These are phyloP conservation scores for Penicillium sclerotiorum DNA, from an alignment of 2,329 filamentous ascomycete genomes.

Conservation along the genomic window DNA sequence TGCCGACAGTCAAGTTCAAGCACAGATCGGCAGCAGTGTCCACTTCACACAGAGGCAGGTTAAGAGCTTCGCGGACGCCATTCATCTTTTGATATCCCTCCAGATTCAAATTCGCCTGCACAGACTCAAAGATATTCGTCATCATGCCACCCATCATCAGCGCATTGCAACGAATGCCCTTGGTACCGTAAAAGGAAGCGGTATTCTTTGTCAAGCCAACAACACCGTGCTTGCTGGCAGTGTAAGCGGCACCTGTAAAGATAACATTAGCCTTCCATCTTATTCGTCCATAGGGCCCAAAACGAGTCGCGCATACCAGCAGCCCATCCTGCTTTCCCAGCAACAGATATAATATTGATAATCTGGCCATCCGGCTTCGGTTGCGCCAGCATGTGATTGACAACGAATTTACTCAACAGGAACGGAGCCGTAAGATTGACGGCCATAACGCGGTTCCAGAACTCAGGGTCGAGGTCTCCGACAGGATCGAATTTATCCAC, in stretches of 20 bases:
- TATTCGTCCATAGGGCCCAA: too few relatives aligned
- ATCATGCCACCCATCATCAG: slow-evolving; percentile 58
- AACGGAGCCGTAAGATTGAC: slow-evolving; percentile 62
- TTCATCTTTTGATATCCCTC: slow-evolving; percentile 26
- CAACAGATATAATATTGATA: slow-evolving; percentile 57
- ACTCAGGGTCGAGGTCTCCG: slow-evolving; percentile 47
- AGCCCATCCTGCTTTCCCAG: slow-evolving; percentile 47
- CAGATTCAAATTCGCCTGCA: slow-evolving; percentile 33
- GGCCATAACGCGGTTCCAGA: slow-evolving; percentile 59
- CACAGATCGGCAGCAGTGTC: slow-evolving; percentile 33
- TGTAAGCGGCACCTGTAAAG: slow-evolving; percentile 53
- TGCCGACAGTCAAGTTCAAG: slow-evolving; percentile 28
- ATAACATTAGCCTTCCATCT: neutral
- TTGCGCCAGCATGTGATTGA: slow-evolving; percentile 50
- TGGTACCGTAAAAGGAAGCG: slow-evolving; percentile 57
- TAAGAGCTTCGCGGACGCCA: slow-evolving; percentile 16
- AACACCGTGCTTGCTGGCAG: slow-evolving; percentile 57
- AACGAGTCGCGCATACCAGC: slow-evolving; percentile 46
- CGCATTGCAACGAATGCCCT: slow-evolving; percentile 57
- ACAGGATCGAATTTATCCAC: slow-evolving; percentile 60
- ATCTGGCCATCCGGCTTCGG: slow-evolving; percentile 48
- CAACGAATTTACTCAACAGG: slow-evolving; percentile 54
- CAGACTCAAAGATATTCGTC: slow-evolving; percentile 57
- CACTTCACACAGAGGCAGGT: slow-evolving; percentile 23
- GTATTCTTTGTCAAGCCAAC: slow-evolving; percentile 61